Evolutionary conservation across 2,329 filamentous ascomycete species (phyloP), one percentile per base, ranked within the genome.

Genomic region (Diaporthe australafricana): DNA sequence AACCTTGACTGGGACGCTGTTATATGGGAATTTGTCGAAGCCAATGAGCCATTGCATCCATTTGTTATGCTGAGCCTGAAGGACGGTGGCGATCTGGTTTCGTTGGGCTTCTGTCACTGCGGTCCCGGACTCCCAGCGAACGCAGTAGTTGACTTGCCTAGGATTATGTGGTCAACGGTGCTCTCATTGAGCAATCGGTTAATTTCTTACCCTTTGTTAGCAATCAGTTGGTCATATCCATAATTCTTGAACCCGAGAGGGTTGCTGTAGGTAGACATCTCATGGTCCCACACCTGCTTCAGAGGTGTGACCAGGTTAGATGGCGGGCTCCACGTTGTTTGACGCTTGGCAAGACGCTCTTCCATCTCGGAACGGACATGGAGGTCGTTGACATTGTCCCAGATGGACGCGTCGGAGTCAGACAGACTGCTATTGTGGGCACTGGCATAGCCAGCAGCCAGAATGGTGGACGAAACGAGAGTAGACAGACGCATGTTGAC

Each of bases 101-200:
- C 84, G 82, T 71, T 85, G 80, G 1, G 78, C 82, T 9, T 80
- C 81, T 0, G 80, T 81, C 9, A 84, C 80, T 1, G 78, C 75
- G 5, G 78, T 74, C 30, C 74, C 79, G 0, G 82, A 83, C 70
- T 86, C 83, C 84, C 84, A 86, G 52, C 84, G 81, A 5, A 86
- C 83, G 67, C 83, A 86, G 75, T 82, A 80, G 74, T 83, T 81
- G 75, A 83, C 76, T 47, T 62, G 57, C 30, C 57, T 62, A 27
- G 1, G 1, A 12, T 4, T 11, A n/a, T 11, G n/a, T n/a, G 22
- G 40, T 62, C 40, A 62, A 3, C 14, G 9, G 17, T 9, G 25
- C 9, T 14, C 57, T 32, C 5, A 11, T 7, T 8, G 42, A 17
- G 17, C 9, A 32, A 9, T 0, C 3, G 3, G 9, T 1, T 8